These are phyloP conservation scores for Neofusicoccum laricinum DNA, from an alignment of 2,329 filamentous ascomycete species.

Conservation along the genomic window DNA sequence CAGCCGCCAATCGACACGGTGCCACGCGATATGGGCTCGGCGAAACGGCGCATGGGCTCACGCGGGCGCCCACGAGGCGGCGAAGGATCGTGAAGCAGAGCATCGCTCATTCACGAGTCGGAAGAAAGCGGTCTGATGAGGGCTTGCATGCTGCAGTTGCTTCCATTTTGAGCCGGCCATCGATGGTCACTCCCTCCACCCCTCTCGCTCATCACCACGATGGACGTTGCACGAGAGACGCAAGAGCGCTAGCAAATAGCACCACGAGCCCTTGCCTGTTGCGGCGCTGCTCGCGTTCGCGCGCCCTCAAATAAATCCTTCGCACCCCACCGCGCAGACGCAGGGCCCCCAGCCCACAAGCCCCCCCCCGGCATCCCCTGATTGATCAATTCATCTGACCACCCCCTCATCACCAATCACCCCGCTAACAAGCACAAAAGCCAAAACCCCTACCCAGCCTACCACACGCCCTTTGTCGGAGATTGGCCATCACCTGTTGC, in stretches of 20 bases:
- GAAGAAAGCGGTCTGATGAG: conserved; percentile 11
- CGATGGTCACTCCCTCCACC: background rate
- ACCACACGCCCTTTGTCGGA: background rate
- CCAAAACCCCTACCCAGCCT: background rate
- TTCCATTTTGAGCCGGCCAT: background rate
- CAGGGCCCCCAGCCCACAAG: conserved; percentile 1
- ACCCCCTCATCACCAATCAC: conserved; percentile 6
- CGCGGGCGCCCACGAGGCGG: background rate
- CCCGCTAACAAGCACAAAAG: conserved; percentile 3
- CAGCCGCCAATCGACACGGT: background rate
- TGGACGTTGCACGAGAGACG: background rate
- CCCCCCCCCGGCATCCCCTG: conserved; percentile 1
- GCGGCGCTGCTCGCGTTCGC: conserved; percentile 5
- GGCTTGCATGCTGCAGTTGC: conserved; percentile 1
- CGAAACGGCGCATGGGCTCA: background rate
- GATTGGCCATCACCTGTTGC: background rate
- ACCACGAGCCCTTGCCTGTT: conserved; percentile 1
- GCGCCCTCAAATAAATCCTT: background rate
- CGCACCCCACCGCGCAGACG: background rate
- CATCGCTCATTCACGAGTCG: background rate
- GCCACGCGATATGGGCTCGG: conserved; percentile 5
- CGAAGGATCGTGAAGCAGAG: background rate
- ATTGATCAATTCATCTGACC: conserved; percentile 15
- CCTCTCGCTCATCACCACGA: background rate
- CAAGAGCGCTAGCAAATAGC: background rate